Evolutionary conservation across 768 basidiomycete species (phyloP), one percentile per base, ranked within the genome.

Genomic region (Collybia sordida): DNA sequence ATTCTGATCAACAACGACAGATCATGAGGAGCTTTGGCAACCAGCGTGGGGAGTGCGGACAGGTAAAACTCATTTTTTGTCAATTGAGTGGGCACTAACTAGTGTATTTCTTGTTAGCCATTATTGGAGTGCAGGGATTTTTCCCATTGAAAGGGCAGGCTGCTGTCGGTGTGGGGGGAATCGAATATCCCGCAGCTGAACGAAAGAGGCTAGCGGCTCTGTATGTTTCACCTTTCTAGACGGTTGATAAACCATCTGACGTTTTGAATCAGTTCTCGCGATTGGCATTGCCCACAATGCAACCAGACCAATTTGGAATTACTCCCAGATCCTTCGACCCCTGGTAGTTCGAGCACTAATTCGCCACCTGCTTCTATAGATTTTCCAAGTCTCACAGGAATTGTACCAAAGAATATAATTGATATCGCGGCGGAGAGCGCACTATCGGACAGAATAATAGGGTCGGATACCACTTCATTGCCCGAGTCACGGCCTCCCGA

Each of bases 31-130:
- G 58, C 77, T 91, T 25, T 98, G 96, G 96, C 94, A 98, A 67
- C 96, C 96, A 31, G 93, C 93, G 21, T 98, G 96, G 96, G 96
- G 96, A 48, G 90, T 98, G 17, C 82, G 96, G 54, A 98, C 95
- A 49, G 94, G 90, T 89, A 51, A 53, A 77, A 42, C 35, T 11
- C 19, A 43, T 22, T 3, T 41, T 42, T 4, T 37, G 11, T 19
- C 18, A 2, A 15, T 50, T 49, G 7, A 23, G 11, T n/a, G 38
- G 27, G 24, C 57, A 22, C 42, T 47, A 6, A 31, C 14, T 2
- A 11, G 14, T 31, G 46, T 43, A 47, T 17, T 40, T 18, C 12
- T 23, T 17, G 11, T 6, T 54, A 91, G 91, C 92, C 28, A 93
- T 93, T 60, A 80, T 93, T 55, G 91, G 90, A 28, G 76, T 93